A percentile compares a stretch with the other conserved stretches of the same genome.
Evolutionary conservation across 1,139 yeast species (phyloP).

Genomic region (Nakaseomyces sp.): DNA sequence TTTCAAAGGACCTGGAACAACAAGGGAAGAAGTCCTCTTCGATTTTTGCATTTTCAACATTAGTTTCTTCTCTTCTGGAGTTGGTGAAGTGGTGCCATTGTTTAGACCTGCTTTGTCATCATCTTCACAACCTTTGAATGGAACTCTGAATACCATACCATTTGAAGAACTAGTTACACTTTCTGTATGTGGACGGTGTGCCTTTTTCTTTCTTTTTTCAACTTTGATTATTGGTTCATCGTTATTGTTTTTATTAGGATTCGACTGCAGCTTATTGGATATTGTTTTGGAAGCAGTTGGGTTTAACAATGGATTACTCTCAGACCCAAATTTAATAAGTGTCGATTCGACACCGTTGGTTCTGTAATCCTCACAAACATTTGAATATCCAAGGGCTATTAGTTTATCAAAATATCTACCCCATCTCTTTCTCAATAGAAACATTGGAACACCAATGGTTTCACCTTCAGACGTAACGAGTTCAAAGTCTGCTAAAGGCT

Average conservation of each 20-base stretch:
- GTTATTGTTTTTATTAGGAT: neutral
- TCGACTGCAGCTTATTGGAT: neutral
- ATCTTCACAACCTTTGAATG: conserved; percentile 38
- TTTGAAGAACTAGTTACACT: conserved; percentile 27
- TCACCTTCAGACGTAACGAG: conserved; percentile 60
- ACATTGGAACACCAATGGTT: conserved; percentile 53
- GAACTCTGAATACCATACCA: conserved; percentile 44
- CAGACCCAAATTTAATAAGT: conserved; percentile 7
- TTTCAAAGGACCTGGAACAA: conserved; percentile 6
- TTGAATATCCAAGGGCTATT: conserved; percentile 54
- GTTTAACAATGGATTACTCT: neutral
- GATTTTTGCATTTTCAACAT: conserved; percentile 4
- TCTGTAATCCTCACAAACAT: conserved; percentile 22
- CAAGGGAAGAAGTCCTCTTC: conserved; percentile 16
- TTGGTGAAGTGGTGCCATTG: conserved; percentile 2
- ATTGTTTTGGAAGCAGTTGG: neutral
- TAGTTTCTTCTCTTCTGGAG: conserved; percentile 3
- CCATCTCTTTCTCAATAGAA: conserved; percentile 62
- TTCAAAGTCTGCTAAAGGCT: conserved; percentile 60
- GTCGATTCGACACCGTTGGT: conserved; percentile 13
- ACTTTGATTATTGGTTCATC: neutral
- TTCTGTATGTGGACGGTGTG: neutral
- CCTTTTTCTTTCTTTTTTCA: conserved; percentile 6
- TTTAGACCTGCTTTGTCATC: neutral
- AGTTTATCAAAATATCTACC: conserved; percentile 58